Conservation (phyloP, 352 stramenopile species). For the Globisporangium nunn region DNA sequence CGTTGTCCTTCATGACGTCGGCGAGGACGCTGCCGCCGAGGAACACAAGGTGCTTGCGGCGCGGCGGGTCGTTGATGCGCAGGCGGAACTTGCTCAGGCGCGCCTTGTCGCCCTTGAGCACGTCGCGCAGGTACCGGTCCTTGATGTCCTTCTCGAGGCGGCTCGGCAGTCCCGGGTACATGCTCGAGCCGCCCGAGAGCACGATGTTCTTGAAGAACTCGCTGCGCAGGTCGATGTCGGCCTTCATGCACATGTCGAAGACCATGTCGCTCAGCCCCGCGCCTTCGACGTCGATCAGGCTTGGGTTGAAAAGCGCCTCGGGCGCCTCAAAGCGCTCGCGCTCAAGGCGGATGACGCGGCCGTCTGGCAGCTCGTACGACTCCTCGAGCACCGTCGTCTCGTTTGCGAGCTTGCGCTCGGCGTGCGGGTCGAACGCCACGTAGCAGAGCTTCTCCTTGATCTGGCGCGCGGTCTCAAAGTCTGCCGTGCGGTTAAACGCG, state of each 20-base stretch:
- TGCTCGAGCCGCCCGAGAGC: constrained; percentile 89
- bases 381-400: constrained; percentile 92
- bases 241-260: constrained; percentile 97
- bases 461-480: constrained; percentile 91
- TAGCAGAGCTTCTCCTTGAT: constrained; percentile 95
- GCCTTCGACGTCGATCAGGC: constrained; percentile 95
- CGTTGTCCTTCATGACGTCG: constrained; percentile 92
- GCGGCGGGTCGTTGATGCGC: constrained; percentile 93
- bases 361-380: constrained; percentile 94
- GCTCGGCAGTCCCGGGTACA: constrained; percentile 94
- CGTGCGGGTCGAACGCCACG: constrained; percentile 84
- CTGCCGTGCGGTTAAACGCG: constrained; percentile 87
- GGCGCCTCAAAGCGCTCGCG: constrained; percentile 94
- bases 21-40: constrained; percentile 89
- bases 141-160: constrained; percentile 91
- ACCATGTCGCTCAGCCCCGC: constrained; percentile 94
- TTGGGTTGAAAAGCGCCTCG: constrained; percentile 96
- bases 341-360: constrained; percentile 91
- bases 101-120: constrained; percentile 84
- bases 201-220: constrained; percentile 99
- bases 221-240: constrained; percentile 90
- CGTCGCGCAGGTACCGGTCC: constrained; percentile 73
- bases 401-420: constrained; percentile 80
- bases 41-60: constrained; percentile 95
- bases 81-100: constrained; percentile 92